These are phyloP conservation scores for Leucaena leucocephala DNA, from an alignment of 306 rosid genomes.

Conservation along the genomic window DNA sequence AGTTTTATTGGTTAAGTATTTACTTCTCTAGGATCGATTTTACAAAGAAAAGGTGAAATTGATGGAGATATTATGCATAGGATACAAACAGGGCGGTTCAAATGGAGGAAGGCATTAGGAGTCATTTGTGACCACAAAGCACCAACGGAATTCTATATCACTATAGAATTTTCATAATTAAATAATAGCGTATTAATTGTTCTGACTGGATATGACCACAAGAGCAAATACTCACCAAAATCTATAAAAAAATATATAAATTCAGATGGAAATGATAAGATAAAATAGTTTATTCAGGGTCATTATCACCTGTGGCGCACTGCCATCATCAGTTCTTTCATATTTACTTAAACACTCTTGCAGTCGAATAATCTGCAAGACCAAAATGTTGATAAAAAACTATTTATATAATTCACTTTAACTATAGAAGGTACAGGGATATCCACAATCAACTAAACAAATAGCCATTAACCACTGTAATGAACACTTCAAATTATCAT, in stretches of 20 bases:
- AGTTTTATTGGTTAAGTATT: background rate
- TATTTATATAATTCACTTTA: conserved; percentile 23
- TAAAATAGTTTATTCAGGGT: conserved; percentile 22
- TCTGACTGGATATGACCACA: conserved; percentile 21
- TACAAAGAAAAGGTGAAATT: background rate
- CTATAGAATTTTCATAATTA: conserved; percentile 15
- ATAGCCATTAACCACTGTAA: conserved; percentile 29
- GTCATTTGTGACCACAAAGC: background rate
- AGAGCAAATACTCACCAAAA: background rate
- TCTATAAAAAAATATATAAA: conserved; percentile 11
- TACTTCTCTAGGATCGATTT: background rate
- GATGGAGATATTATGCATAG: background rate
- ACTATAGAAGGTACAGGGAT: background rate
- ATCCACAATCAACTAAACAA: background rate
- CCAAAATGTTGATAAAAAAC: conserved; percentile 28
- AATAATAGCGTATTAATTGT: conserved; percentile 3
- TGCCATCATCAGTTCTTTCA: conserved; percentile 83
- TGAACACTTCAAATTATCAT: conserved; percentile 28
- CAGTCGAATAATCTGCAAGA: conserved; percentile 80
- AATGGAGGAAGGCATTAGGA: background rate
- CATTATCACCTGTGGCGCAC: conserved; percentile 82
- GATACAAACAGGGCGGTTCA: background rate
- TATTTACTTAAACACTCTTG: conserved; percentile 92
- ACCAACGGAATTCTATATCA: background rate
- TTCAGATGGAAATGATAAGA: background rate